These are phyloP conservation scores for Termitomyces sp. DNA, from an alignment of 768 basidiomycete species.

Conservation along the genomic window DNA sequence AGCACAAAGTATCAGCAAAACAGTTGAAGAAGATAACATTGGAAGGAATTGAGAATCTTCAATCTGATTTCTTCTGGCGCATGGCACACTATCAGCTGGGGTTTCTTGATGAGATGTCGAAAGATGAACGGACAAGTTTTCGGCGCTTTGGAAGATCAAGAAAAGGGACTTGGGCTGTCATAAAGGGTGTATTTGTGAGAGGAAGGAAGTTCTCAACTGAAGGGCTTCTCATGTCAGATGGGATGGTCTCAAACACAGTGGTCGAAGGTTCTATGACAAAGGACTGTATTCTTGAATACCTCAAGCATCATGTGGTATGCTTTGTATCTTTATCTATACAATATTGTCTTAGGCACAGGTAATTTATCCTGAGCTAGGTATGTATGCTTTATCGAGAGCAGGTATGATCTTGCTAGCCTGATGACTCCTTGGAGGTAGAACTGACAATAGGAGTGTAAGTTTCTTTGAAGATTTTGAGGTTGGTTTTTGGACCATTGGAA, in stretches of 20 bases:
- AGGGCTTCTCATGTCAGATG: neutral
- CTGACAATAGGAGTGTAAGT: neutral
- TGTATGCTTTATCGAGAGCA: neutral
- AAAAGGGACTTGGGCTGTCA: neutral
- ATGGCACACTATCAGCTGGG: neutral
- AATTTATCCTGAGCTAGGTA: neutral
- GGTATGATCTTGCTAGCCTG: neutral
- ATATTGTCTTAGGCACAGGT: too few relatives aligned
- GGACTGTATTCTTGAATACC: neutral
- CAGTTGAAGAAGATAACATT: neutral
- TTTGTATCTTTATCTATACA: neutral
- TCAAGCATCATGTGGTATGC: neutral
- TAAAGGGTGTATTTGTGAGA: neutral
- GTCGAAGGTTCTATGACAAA: neutral
- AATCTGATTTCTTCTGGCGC: neutral
- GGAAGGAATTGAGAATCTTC: neutral
- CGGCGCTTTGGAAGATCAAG: neutral
- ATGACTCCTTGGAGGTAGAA: neutral
- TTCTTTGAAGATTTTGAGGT: too few relatives aligned
- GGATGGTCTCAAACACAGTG: constrained; percentile 4
- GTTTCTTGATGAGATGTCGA: neutral
- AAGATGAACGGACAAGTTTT: neutral
- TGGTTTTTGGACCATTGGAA: too few relatives aligned
- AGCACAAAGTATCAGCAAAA: neutral
- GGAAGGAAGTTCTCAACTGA: constrained; percentile 3